phyloP scores from a whole-genome alignment of 441 rosid species.

The Francoa sonchifolia region DNA sequence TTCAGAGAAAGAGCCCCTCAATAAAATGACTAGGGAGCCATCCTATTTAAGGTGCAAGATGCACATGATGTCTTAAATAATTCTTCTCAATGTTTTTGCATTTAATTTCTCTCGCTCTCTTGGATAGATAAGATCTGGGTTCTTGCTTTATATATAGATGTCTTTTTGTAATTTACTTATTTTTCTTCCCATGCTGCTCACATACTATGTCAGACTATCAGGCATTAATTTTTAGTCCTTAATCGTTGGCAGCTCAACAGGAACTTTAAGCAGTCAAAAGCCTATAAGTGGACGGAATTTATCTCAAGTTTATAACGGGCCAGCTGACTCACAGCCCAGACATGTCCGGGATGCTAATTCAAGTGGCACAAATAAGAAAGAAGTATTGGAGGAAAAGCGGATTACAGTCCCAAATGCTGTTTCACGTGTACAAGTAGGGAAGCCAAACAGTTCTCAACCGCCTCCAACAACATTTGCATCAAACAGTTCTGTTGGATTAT shows the following conservation, averaged over 20 bases:
- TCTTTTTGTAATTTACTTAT: too few relatives aligned
- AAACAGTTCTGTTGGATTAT: conserved; percentile 56
- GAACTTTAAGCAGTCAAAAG: conserved; percentile 25
- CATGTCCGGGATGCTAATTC: conserved; percentile 23
- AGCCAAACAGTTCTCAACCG: conserved; percentile 26
- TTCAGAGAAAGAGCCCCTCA: too few relatives aligned
- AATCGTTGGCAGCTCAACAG: conserved; percentile 29
- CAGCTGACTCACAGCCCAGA: conserved; percentile 24
- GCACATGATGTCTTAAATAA: too few relatives aligned
- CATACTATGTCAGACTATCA: not conserved
- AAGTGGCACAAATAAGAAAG: conserved; percentile 26
- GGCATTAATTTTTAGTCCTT: conserved; percentile 3
- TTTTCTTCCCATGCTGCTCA: conserved; percentile 1
- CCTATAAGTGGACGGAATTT: conserved; percentile 23
- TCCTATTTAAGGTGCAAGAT: too few relatives aligned
- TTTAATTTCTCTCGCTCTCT: too few relatives aligned
- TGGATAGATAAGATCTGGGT: too few relatives aligned
- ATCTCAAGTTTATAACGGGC: conserved; percentile 26
- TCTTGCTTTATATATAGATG: too few relatives aligned
- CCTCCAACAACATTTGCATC: conserved; percentile 29
- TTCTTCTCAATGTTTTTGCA: too few relatives aligned
- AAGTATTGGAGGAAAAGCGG: conserved; percentile 28
- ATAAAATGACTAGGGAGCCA: too few relatives aligned
- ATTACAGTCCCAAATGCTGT: conserved; percentile 15
- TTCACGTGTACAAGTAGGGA: conserved; percentile 27